Evolutionary conservation across 176 grass and related monocot genomes (phyloP).

Genomic region (Areca catechu): DNA sequence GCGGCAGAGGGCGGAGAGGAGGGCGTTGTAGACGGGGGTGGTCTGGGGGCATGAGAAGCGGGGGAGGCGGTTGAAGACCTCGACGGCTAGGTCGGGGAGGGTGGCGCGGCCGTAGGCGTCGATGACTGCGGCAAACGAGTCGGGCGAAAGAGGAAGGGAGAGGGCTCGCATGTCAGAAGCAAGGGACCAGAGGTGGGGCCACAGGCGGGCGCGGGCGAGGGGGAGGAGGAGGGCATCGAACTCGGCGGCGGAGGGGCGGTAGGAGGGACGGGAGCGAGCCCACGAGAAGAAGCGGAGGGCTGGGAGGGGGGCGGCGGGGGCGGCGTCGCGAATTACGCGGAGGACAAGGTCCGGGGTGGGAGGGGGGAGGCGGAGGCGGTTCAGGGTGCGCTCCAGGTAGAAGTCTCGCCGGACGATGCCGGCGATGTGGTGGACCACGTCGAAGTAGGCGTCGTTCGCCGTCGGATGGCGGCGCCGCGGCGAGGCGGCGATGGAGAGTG

Average conservation of each 20-base stretch:
- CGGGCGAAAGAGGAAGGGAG: constrained; percentile 44
- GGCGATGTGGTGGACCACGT: constrained; percentile 64
- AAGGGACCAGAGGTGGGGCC: constrained; percentile 17
- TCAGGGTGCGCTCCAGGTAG: constrained; percentile 87
- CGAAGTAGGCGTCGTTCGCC: constrained; percentile 78
- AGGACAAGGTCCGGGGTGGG: constrained; percentile 65
- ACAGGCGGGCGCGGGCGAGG: constrained; percentile 45
- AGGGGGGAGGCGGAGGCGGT: constrained; percentile 72
- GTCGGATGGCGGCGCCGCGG: constrained; percentile 25
- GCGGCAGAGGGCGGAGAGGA: constrained; percentile 68
- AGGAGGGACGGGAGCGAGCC: constrained; percentile 34
- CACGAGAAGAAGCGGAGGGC: constrained; percentile 73
- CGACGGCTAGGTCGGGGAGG: constrained; percentile 57
- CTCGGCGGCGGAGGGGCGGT: constrained; percentile 32
- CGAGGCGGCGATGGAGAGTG: constrained; percentile 2
- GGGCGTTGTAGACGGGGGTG: constrained; percentile 69
- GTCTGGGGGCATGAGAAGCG: constrained; percentile 78
- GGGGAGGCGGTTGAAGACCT: constrained; percentile 70
- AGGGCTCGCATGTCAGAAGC: constrained; percentile 52
- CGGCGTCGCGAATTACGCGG: constrained; percentile 56
- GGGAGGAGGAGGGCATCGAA: constrained; percentile 17
- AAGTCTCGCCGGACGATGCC: constrained; percentile 74
- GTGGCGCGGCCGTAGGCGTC: constrained; percentile 59
- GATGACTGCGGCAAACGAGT: constrained; percentile 48
- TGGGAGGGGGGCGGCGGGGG: constrained; percentile 46